Conservation (phyloP, 2,329 filamentous ascomycete species). For the Botrytis tulipae region DNA sequence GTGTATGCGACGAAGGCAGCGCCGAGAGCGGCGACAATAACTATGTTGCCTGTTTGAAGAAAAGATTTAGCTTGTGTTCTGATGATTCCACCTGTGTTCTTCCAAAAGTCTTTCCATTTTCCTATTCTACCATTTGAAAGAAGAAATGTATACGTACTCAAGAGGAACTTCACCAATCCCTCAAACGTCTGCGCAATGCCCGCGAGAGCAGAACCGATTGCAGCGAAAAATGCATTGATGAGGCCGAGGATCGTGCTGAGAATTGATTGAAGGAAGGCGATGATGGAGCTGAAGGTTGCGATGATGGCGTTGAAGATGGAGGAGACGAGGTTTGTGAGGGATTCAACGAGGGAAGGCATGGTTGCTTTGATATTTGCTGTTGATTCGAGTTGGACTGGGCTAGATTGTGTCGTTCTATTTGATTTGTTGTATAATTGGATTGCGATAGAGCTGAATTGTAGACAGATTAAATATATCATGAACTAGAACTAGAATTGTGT, state of each 20-base stretch:
- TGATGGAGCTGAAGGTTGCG: constrained; percentile 31
- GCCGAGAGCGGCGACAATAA: constrained; percentile 31
- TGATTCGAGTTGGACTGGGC: background rate
- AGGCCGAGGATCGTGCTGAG: constrained; percentile 31
- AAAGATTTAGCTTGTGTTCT: background rate
- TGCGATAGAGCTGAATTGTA: background rate
- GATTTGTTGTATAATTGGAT: background rate
- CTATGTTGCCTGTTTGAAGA: constrained; percentile 31
- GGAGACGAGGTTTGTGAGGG: constrained; percentile 29
- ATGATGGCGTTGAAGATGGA: constrained; percentile 34
- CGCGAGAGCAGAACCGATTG: constrained; percentile 30
- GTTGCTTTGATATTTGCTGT: constrained; percentile 9
- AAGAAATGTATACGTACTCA: constrained; percentile 32
- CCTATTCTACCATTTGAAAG: background rate
- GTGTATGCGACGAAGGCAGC: constrained; percentile 31
- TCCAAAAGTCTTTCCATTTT: background rate
- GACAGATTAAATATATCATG: background rate
- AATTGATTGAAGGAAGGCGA: constrained; percentile 35
- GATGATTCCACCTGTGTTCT: background rate
- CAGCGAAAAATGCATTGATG: constrained; percentile 28
- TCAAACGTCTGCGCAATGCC: constrained; percentile 35
- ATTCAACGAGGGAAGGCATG: constrained; percentile 36
- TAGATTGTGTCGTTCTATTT: background rate
- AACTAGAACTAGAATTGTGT: background rate
- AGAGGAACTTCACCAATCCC: constrained; percentile 35